These are phyloP conservation scores for Dryas alaskensis DNA, from an alignment of 306 rosid species.

Conservation along the genomic window DNA sequence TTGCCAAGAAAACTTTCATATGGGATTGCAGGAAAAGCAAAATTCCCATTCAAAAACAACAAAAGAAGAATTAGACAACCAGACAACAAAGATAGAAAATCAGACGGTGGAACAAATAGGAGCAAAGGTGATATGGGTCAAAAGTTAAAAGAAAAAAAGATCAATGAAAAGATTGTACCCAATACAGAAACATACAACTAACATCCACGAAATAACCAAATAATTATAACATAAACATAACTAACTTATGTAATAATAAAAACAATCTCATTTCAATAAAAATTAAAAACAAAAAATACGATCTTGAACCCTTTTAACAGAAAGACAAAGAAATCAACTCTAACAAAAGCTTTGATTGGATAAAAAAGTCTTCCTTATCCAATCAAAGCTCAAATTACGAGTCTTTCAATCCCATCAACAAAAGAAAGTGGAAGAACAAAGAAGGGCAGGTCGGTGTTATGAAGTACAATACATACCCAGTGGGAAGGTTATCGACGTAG, in stretches of 20 bases:
- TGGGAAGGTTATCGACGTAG: slow-evolving; percentile 87
- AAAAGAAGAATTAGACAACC: not conserved
- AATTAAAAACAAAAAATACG: not conserved
- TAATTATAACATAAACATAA: not conserved
- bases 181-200: not conserved
- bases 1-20: not conserved
- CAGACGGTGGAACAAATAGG: not conserved
- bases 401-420: not conserved
- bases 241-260: not conserved
- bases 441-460: not conserved
- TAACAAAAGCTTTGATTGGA: not conserved
- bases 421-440: not conserved
- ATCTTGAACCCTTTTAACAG: not conserved
- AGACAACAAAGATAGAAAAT: not conserved
- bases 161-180: not conserved
- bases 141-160: not conserved
- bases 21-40: not conserved
- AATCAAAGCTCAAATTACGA: not conserved
- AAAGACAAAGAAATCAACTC: not conserved
- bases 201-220: not conserved
- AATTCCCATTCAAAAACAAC: not conserved
- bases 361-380: not conserved
- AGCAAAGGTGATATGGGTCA: not conserved
- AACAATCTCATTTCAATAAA: not conserved
- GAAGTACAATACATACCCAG: slow-evolving; percentile 49